Base-by-base conservation (phyloP, 2,329 filamentous ascomycete genomes). In the Neopestalotiopsis sp. region DNA sequence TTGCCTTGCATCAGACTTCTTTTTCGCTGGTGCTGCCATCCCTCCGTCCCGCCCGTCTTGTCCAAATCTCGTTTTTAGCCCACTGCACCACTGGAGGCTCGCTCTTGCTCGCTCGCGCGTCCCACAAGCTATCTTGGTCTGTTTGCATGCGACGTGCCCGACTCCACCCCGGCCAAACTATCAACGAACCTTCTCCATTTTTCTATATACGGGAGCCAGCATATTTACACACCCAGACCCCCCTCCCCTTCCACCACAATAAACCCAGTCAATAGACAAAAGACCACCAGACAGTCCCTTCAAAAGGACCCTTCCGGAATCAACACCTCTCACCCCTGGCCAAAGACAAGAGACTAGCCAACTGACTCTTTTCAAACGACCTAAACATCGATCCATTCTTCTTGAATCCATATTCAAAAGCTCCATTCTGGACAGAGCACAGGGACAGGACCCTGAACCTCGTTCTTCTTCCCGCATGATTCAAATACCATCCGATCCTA, bases 241-340 rank as follows among this genome's bases (percentile, higher is more conserved):
- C 32, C 63, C 28, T 38, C 10, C 34, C 34, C 34, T 38, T 38
- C 34, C 34, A 38, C 10, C 34, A 38, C 10, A 38, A 56, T 32
- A 24, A 66, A 66, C 34, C 52, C 32, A 38, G 34, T 38, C 34
- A 38, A 38, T 38, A 38, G 34, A 38, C 34, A 38, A 38, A 38
- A 52, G 17, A 52, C n/a, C n/a, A 20, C 17, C 45, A 52, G n/a
- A n/a, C 45, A 20, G 45, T n/a, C 17, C 59, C 56, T 32, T 67
- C 65, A 59, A 66, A 66, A 60, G 34, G 65, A 67, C 65, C 65
- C 65, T 67, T 67, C 65, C 52, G 14, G 56, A 60, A 59, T 38
- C 34, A 38, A 38, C 34, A 38, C 52, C 20, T n/a, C 14, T 67
- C 49, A 17, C 52, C 34, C 52, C 56, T 40, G 63, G 30, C 28